These are phyloP conservation scores for Tritrichomonas foetus DNA, from an alignment of 208 protist genomes.

Conservation along the genomic window DNA sequence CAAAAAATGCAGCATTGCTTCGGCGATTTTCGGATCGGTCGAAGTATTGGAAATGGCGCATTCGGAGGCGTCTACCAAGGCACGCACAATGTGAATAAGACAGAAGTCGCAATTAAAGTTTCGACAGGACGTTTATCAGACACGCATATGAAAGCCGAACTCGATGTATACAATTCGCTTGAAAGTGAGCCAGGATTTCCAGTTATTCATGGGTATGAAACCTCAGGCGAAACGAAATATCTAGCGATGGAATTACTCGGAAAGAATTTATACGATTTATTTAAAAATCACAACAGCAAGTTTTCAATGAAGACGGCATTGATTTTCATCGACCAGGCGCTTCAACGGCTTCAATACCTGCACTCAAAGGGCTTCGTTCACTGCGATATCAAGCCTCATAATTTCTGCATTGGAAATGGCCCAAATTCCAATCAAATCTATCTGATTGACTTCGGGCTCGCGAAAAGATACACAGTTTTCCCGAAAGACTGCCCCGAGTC, in stretches of 20 bases:
- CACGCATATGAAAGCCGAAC: not conserved
- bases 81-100: not conserved
- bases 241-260: not conserved
- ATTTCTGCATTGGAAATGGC: not conserved
- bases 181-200: not conserved
- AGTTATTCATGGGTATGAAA: not conserved
- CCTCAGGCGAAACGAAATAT: not conserved
- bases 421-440: not conserved
- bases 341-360: not conserved
- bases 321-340: not conserved
- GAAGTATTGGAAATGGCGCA: not conserved
- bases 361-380: not conserved
- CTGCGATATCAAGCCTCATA: not conserved
- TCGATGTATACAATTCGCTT: not conserved
- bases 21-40: no score
- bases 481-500: constrained; percentile 77
- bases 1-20: no score
- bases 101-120: not conserved
- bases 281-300: not conserved
- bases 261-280: not conserved
- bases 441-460: not conserved
- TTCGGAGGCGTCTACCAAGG: not conserved
- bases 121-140: not conserved
- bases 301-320: not conserved
- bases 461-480: not conserved